Evolutionary conservation across 345 rosid genomes (phyloP).

Genomic region (Arabidopsis thaliana): DNA sequence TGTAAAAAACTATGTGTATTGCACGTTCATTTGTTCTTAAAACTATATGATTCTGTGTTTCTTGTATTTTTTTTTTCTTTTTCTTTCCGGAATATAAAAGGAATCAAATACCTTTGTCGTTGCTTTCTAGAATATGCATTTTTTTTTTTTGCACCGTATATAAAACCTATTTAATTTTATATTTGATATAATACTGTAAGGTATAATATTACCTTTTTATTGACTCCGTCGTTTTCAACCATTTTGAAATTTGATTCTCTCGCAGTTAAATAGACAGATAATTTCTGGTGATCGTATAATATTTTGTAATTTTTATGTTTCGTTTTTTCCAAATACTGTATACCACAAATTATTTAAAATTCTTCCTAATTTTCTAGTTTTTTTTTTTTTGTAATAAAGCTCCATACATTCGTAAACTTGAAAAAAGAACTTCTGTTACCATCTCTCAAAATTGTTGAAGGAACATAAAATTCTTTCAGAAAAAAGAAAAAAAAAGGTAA

Average conservation of each 20-base stretch:
- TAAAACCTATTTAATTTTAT: not conserved
- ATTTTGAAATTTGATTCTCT: conserved; percentile 27
- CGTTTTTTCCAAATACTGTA: not conserved
- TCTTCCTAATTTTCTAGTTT: not conserved
- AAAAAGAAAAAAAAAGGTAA: not conserved
- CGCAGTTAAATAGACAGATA: not conserved
- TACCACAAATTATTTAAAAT: not conserved
- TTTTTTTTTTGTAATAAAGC: not conserved
- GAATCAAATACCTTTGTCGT: conserved; percentile 8
- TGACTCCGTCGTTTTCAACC: conserved; percentile 24
- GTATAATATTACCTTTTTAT: not conserved
- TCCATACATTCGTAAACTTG: not conserved
- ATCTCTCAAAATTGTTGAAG: conserved; percentile 1
- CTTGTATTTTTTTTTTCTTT: not conserved
- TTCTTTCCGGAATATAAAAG: conserved; percentile 20
- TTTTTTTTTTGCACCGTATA: conserved; percentile 14
- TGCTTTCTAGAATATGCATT: conserved; percentile 14
- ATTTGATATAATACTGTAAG: conserved; percentile 12
- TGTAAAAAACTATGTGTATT: conserved; percentile 23
- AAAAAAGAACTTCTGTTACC: not conserved
- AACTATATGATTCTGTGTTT: not conserved
- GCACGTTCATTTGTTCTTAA: conserved; percentile 27
- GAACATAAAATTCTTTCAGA: conserved; percentile 7
- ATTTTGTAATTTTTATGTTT: not conserved
- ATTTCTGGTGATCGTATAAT: not conserved